These are phyloP conservation scores for Malbranchea cinnamomea DNA, from an alignment of 2,329 filamentous ascomycete genomes.

Conservation along the genomic window DNA sequence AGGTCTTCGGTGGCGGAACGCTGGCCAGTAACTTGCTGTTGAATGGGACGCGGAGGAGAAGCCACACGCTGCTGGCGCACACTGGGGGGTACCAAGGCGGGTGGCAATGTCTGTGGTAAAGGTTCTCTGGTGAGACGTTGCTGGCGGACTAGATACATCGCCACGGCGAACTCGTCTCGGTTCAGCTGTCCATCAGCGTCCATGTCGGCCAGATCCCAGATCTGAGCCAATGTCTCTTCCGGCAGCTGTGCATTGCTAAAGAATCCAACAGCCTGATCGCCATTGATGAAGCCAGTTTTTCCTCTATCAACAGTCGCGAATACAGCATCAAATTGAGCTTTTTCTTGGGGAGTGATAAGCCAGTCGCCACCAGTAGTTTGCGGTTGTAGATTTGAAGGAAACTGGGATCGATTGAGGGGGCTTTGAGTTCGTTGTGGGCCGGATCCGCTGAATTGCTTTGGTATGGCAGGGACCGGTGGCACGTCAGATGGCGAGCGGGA, in stretches of 20 bases:
- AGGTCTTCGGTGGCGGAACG: conserved; percentile 86
- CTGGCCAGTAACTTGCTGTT: conserved; percentile 32
- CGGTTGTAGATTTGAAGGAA: conserved; percentile 35
- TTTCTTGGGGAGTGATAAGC: conserved; percentile 71
- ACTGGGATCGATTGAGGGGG: conserved; percentile 38
- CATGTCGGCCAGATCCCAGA: conserved; percentile 95
- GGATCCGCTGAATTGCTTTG: conserved; percentile 65
- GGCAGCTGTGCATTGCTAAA: conserved; percentile 82
- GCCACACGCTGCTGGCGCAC: conserved; percentile 49
- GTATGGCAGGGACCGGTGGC: conserved; percentile 52
- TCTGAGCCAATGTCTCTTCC: conserved; percentile 79
- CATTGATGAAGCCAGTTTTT: conserved; percentile 70
- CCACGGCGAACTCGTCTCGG: conserved; percentile 86
- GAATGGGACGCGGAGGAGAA: conserved; percentile 19
- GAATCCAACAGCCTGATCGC: conserved; percentile 87
- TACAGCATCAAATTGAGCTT: conserved; percentile 72
- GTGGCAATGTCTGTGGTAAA: conserved; percentile 62
- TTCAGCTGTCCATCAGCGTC: conserved; percentile 75
- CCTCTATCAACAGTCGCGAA: conserved; percentile 72
- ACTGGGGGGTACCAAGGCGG: conserved; percentile 71
- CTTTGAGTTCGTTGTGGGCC: conserved; percentile 44
- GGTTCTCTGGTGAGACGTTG: conserved; percentile 60
- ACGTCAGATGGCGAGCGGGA: conserved; percentile 33
- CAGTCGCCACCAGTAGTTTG: conserved; percentile 54
- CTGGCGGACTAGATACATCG: conserved; percentile 91